Evolutionary conservation across 2,329 filamentous ascomycete genomes (phyloP).

Genomic region (Arthroderma sp.): DNA sequence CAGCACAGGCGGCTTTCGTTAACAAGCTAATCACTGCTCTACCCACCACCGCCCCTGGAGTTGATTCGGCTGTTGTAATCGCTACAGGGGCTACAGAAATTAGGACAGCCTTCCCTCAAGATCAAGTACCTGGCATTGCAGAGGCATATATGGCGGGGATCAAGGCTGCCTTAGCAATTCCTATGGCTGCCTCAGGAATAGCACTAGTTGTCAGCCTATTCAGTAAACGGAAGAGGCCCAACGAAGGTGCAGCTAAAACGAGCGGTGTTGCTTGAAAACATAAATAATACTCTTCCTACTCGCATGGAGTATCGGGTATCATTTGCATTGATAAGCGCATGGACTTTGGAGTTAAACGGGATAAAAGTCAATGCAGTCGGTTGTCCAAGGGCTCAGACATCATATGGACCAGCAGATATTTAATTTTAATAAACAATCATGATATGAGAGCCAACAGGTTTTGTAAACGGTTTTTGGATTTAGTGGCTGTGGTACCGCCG

Average conservation of each 20-base stretch:
- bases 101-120: slow-evolving; percentile 35
- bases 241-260: not conserved
- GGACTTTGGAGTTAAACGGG: no score
- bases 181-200: slow-evolving; percentile 20
- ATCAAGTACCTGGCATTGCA: slow-evolving; percentile 33
- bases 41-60: slow-evolving; percentile 19
- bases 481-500: no score
- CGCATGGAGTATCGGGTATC: no score
- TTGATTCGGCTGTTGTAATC: slow-evolving; percentile 31
- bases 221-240: not conserved
- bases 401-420: no score
- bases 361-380: no score
- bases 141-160: slow-evolving; percentile 16
- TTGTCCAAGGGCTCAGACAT: no score
- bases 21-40: slow-evolving; percentile 21
- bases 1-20: slow-evolving; percentile 26
- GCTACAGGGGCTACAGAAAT: slow-evolving; percentile 46
- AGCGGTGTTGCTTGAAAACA: no score
- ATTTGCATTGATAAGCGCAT: no score
- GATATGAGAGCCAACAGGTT: no score
- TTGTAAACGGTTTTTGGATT: no score
- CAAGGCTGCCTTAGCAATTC: not conserved
- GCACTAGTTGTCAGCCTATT: slow-evolving; percentile 1
- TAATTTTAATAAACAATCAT: no score
- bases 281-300: no score